Evolutionary conservation across 495 filamentous ascomycete genomes (phyloP).

Genomic region (Talaromyces proteolyticus): DNA sequence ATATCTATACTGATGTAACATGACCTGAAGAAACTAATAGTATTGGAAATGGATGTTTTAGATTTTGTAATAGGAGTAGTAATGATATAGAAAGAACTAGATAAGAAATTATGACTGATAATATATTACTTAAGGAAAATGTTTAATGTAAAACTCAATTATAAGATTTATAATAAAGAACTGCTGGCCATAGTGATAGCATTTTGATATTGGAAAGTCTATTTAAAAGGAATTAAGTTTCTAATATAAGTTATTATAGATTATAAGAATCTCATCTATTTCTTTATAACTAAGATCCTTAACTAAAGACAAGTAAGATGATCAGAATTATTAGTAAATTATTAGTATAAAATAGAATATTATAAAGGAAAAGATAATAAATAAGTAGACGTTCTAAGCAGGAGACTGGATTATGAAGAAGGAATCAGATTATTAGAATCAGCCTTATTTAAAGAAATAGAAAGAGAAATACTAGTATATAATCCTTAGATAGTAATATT

Average conservation of each 20-base stretch:
- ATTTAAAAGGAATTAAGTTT: not conserved
- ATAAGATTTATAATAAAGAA: conserved; percentile 1
- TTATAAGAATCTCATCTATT: not conserved
- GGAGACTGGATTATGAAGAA: conserved; percentile 7
- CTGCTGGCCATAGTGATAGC: not conserved
- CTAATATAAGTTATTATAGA: not conserved
- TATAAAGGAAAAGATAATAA: conserved; percentile 18
- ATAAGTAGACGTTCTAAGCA: conserved; percentile 10
- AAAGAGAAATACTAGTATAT: conserved; percentile 3
- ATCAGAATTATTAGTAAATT: not conserved
- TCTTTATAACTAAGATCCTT: not conserved
- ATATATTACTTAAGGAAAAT: not conserved
- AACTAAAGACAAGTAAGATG: not conserved
- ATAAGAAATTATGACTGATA: not conserved
- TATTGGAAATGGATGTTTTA: conserved; percentile 9
- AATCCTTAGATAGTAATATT: conserved; percentile 12
- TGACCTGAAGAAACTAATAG: conserved; percentile 6
- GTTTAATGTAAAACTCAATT: not conserved
- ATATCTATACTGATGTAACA: conserved; percentile 10
- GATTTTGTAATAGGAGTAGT: conserved; percentile 1
- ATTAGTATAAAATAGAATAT: conserved; percentile 9
- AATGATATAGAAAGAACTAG: not conserved
- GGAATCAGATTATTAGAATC: conserved; percentile 13
- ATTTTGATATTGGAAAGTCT: not conserved
- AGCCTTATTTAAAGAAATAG: conserved; percentile 12